Conservation (phyloP, 345 rosid species). For the Salix suchowensis region DNA sequence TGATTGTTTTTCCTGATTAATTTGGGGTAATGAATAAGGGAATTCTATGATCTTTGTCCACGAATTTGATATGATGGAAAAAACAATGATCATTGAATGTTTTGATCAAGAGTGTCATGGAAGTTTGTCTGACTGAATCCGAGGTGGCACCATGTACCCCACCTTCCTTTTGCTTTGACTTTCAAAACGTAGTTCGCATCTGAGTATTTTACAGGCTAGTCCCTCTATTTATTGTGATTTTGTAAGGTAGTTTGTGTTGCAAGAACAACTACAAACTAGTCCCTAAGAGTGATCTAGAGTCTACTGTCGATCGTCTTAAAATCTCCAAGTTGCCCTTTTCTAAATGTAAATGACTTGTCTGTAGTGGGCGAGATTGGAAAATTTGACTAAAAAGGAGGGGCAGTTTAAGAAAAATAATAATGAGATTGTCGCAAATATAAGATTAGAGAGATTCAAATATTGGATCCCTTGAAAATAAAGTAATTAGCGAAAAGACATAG, state of each 20-base stretch:
- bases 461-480: neutral
- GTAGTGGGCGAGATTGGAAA: neutral
- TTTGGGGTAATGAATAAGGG: too few relatives aligned
- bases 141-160: constrained; percentile 7
- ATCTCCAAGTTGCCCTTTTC: neutral
- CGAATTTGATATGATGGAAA: too few relatives aligned
- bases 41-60: too few relatives aligned
- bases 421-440: neutral
- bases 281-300: neutral
- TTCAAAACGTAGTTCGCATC: neutral
- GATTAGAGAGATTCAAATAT: neutral
- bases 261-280: neutral
- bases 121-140: constrained; percentile 1
- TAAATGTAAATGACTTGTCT: neutral
- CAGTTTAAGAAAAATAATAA: neutral
- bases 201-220: neutral
- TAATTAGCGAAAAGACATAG: neutral
- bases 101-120: neutral
- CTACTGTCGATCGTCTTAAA: neutral
- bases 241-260: neutral
- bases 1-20: too few relatives aligned
- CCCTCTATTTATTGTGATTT: neutral
- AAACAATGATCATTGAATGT: too few relatives aligned
- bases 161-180: neutral
- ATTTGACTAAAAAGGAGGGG: neutral